Conservation (phyloP, 2,329 filamentous ascomycete species). For the Trichoderma sp. region DNA sequence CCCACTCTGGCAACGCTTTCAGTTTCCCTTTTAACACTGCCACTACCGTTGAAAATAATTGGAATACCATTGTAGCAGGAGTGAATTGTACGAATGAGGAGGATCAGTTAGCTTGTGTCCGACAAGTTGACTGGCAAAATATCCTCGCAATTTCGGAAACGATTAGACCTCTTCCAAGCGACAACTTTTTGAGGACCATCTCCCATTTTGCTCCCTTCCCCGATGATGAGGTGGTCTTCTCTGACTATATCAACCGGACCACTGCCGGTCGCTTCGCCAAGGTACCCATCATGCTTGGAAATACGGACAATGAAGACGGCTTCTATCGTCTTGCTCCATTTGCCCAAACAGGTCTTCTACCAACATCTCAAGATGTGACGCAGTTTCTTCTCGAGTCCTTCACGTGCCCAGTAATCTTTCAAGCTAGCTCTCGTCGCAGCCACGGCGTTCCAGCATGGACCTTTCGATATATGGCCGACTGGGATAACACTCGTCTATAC, state of each 20-base stretch:
- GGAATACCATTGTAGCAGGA: too few species aligned
- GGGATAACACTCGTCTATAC: conserved; percentile 52
- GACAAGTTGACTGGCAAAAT: background rate
- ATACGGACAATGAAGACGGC: conserved; percentile 8
- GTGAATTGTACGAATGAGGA: background rate
- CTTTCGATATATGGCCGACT: conserved; percentile 54
- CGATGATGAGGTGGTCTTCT: background rate
- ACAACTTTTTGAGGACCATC: background rate
- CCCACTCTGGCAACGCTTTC: conserved; percentile 47
- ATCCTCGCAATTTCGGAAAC: background rate
- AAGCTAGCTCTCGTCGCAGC: conserved; percentile 41
- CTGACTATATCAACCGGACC: background rate
- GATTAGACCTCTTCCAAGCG: background rate
- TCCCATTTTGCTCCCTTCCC: background rate
- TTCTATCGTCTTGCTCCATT: conserved; percentile 9
- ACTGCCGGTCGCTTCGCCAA: background rate
- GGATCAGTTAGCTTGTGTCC: background rate
- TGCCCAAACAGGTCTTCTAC: background rate
- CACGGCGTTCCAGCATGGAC: conserved; percentile 47
- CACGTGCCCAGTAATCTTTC: conserved; percentile 49
- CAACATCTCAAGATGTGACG: background rate
- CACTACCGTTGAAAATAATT: too few species aligned
- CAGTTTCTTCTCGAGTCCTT: conserved; percentile 51
- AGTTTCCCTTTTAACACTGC: background rate
- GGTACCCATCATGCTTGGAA: conserved; percentile 10